A percentile compares a stretch with the other conserved stretches of the same genome.
These are phyloP conservation scores for Pugionium cornutum DNA, from an alignment of 345 rosid species.

Conservation along the genomic window DNA sequence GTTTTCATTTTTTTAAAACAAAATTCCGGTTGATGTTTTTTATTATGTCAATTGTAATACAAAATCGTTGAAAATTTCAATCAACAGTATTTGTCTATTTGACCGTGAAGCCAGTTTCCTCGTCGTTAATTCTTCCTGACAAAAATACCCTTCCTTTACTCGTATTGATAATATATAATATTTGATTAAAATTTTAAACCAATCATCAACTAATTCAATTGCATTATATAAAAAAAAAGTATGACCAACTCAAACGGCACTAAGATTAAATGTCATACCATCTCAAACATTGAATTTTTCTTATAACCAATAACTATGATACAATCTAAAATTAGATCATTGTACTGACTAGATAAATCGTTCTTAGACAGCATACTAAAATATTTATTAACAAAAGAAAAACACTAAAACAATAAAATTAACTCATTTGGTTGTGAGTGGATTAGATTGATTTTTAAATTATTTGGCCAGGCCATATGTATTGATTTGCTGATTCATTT, in stretches of 20 bases:
- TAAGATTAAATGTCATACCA: not conserved
- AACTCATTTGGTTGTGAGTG: conserved; percentile 7
- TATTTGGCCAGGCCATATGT: not conserved
- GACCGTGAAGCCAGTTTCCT: conserved; percentile 16
- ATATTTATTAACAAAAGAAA: not conserved
- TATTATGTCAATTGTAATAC: conserved; percentile 8
- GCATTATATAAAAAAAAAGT: not conserved
- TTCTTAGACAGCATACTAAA: not conserved
- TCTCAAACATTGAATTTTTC: conserved; percentile 8
- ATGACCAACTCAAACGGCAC: conserved; percentile 20
- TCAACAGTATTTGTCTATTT: not conserved
- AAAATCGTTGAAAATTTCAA: conserved; percentile 31
- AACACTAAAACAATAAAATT: not conserved
- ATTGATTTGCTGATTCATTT: not conserved
- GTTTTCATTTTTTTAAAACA: conserved; percentile 16
- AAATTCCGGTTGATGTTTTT: conserved; percentile 11
- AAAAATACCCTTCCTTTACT: conserved; percentile 5
- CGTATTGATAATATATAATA: not conserved
- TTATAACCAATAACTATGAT: conserved; percentile 2
- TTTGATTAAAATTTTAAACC: not conserved
- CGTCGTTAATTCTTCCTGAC: not conserved
- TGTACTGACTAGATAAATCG: not conserved
- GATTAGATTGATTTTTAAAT: not conserved
- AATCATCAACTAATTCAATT: conserved; percentile 9
- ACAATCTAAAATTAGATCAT: not conserved